Percentiles rank a stretch among this genome's conserved stretches.
Evolutionary conservation across 495 filamentous ascomycete genomes (phyloP).

Genomic region (Talaromyces thailandensis): DNA sequence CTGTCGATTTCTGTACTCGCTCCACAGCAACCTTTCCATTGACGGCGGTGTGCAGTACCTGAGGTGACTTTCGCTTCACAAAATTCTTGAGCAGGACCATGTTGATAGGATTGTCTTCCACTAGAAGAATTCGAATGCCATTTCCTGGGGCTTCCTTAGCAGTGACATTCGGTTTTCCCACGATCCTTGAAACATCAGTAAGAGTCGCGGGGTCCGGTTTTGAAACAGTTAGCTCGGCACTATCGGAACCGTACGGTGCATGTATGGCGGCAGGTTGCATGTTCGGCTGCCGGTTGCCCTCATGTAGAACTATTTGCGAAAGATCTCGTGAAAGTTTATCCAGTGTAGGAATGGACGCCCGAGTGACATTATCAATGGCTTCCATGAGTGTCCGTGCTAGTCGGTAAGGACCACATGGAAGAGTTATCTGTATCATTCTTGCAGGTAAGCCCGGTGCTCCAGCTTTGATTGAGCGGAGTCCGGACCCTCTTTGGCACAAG

Average conservation of each 20-base stretch:
- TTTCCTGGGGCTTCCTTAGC: background rate
- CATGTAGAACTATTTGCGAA: background rate
- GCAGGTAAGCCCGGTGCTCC: background rate
- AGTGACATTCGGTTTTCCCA: background rate
- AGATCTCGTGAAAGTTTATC: background rate
- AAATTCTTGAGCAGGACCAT: slow-evolving; percentile 57
- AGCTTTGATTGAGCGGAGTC: background rate
- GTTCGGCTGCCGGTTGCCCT: background rate
- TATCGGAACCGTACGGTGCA: background rate
- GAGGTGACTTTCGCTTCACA: slow-evolving; percentile 40
- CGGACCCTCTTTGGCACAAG: background rate
- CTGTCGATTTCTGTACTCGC: slow-evolving; percentile 25
- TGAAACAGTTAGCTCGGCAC: background rate
- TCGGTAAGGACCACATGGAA: slow-evolving; percentile 17
- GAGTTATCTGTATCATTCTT: slow-evolving; percentile 4
- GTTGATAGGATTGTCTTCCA: slow-evolving; percentile 72
- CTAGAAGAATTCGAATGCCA: slow-evolving; percentile 39
- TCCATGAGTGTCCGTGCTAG: slow-evolving; percentile 9
- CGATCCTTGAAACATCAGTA: background rate
- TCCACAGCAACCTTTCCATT: slow-evolving; percentile 46
- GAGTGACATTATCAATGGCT: background rate
- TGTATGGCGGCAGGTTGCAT: background rate
- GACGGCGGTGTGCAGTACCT: slow-evolving; percentile 31
- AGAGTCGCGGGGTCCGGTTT: background rate
- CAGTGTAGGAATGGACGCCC: background rate